Percentiles rank a stretch among this genome's conserved stretches.
phyloP scores from a whole-genome alignment of 2,329 filamentous ascomycete genomes.

The Aspergillus awamori region DNA sequence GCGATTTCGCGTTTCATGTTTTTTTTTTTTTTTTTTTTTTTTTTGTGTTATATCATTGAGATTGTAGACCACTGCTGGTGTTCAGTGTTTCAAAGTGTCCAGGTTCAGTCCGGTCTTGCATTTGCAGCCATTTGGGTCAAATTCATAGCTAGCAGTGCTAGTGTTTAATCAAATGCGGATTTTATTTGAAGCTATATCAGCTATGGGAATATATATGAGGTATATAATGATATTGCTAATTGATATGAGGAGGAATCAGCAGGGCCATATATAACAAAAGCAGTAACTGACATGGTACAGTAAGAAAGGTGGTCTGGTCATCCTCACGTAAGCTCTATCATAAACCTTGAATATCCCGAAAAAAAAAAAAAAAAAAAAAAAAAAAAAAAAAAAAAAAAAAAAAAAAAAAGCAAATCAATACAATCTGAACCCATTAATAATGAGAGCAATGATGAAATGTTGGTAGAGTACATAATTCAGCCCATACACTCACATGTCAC shows the following conservation, averaged over 20 bases:
- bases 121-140: constrained; percentile 10
- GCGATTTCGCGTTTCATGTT: neutral
- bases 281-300: neutral
- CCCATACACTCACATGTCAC: too few relatives aligned
- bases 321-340: constrained; percentile 2
- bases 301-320: neutral
- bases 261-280: neutral
- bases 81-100: constrained; percentile 14
- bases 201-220: neutral
- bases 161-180: constrained; percentile 9
- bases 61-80: constrained; percentile 24
- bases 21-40: neutral
- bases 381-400: neutral
- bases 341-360: neutral
- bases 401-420: neutral
- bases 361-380: neutral
- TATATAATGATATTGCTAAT: constrained; percentile 18
- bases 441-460: neutral
- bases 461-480: too few relatives aligned
- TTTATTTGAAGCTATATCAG: neutral
- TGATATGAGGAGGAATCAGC: neutral
- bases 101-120: constrained; percentile 4
- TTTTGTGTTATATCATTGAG: neutral
- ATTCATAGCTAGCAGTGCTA: constrained; percentile 12
- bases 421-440: neutral